These are phyloP conservation scores for Volvariella surrecta DNA, from an alignment of 1,284 basidiomycete genomes.

Conservation along the genomic window DNA sequence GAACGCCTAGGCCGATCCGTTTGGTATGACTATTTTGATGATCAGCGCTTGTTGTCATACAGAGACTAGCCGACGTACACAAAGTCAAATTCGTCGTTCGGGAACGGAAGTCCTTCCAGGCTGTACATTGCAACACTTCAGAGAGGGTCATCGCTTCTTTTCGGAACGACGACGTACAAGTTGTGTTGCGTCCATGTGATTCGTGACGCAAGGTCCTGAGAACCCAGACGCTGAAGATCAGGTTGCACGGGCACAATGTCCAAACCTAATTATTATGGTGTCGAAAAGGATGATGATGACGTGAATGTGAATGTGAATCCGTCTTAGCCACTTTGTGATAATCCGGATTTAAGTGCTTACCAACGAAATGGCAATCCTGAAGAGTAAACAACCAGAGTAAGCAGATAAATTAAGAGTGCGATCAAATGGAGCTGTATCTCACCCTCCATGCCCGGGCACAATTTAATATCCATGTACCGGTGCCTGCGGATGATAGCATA, in stretches of 20 bases:
- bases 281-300: no score
- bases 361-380: conserved; percentile 49
- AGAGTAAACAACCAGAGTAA: conserved; percentile 3
- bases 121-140: conserved; percentile 23
- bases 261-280: conserved; percentile 33
- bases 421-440: conserved; percentile 12
- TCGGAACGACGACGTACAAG: conserved; percentile 46
- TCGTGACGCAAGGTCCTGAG: conserved; percentile 43
- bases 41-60: not conserved
- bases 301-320: no score
- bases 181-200: conserved; percentile 65
- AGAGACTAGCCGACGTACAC: conserved; percentile 36
- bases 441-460: conserved; percentile 57
- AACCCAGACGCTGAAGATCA: conserved; percentile 45
- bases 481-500: conserved; percentile 29
- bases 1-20: conserved; percentile 60
- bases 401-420: not conserved
- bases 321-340: no score
- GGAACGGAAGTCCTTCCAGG: conserved; percentile 58
- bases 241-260: conserved; percentile 64
- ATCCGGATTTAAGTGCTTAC: conserved; percentile 31
- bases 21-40: conserved; percentile 43
- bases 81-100: conserved; percentile 63
- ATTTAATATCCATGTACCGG: conserved; percentile 59
- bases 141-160: conserved; percentile 5